Evolutionary conservation across 2,329 filamentous ascomycete genomes (phyloP), one percentile per base, ranked within the genome.

Genomic region (Botrytis sinoallii): DNA sequence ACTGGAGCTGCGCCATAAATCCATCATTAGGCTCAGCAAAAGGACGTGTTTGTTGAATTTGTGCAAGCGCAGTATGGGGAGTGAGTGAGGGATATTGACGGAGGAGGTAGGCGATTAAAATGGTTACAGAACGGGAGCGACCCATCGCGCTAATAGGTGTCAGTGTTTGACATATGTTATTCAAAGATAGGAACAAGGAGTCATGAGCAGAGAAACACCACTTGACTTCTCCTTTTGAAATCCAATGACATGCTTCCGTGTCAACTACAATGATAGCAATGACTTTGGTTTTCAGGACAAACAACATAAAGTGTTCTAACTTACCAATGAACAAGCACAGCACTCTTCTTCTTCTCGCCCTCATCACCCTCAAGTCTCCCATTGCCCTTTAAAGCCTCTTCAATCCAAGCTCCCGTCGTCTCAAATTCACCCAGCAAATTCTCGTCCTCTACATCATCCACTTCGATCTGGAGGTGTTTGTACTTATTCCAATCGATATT

Each of bases 401-500:
- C 89, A 78, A 98, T 97, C 83, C 97, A 99, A 66, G 86, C 87
- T 78, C 96, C 93, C 73, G 92, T 92, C 70, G 86, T 86, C 10
- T 94, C 89, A 75, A 98, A 91, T 82, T 97, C 90, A 75, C 92
- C 88, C 29, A 98, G 84, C 70, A 98, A 83, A 82, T 99, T 93
- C 78, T 95, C 91, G 80, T 98, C 94, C 32, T 95, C 93, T 70
- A 95, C 89, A 84, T 99, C 96, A 82, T 98, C 93, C 61, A 98
- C 90, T 77, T 97, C 92, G 76, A 98, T 92, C 75, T 90, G 87
- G 78, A 93, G 86, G 81, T 97, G 94, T 76, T 90, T 84, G 81
- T 90, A 94, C 60, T 87, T 85, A 76, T 88, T 86, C 79, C 85
- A 86, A 76, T 70, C 57, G n/a, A 70, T 70, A 40, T 73, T 70